A percentile compares a stretch with the other conserved stretches of the same genome.
Evolutionary conservation across 2,329 filamentous ascomycete species (phyloP).

Genomic region (Tolypocladium sp.): DNA sequence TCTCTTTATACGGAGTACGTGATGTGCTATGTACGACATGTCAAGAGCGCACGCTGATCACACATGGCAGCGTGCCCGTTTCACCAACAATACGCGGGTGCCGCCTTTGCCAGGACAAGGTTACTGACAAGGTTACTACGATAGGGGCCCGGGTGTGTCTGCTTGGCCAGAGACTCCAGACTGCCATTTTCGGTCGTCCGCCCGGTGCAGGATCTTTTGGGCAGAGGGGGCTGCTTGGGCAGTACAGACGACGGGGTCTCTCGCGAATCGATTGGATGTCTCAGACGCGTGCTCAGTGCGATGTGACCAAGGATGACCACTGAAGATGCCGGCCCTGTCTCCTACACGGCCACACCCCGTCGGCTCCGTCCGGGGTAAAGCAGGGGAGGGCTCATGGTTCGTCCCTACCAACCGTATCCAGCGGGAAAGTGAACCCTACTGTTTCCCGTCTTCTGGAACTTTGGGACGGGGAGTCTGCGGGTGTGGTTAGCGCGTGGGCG

Average conservation of each 20-base stretch:
- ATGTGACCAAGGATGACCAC: no score
- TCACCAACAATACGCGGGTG: neutral
- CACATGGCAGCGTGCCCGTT: neutral
- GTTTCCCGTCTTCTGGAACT: neutral
- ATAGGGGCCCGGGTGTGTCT: neutral
- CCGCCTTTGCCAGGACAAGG: neutral
- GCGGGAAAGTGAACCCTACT: neutral
- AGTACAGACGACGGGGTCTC: neutral
- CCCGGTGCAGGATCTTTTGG: neutral
- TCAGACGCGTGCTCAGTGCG: no score
- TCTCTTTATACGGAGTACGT: neutral
- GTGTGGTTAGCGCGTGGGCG: neutral
- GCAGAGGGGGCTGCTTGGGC: neutral
- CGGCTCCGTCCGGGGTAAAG: neutral
- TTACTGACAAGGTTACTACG: neutral
- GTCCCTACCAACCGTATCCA: no score
- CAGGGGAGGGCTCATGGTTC: neutral
- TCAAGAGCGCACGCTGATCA: neutral
- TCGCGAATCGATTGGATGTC: neutral
- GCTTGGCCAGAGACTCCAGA: neutral
- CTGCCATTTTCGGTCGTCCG: neutral
- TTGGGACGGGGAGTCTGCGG: neutral
- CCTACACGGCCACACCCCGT: neutral
- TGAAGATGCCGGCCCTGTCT: neutral
- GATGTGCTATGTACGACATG: neutral